A percentile compares a stretch with the other conserved stretches of the same genome.
These are phyloP conservation scores for Agastache rugosa DNA, from an alignment of 257 asterid species.

Conservation along the genomic window DNA sequence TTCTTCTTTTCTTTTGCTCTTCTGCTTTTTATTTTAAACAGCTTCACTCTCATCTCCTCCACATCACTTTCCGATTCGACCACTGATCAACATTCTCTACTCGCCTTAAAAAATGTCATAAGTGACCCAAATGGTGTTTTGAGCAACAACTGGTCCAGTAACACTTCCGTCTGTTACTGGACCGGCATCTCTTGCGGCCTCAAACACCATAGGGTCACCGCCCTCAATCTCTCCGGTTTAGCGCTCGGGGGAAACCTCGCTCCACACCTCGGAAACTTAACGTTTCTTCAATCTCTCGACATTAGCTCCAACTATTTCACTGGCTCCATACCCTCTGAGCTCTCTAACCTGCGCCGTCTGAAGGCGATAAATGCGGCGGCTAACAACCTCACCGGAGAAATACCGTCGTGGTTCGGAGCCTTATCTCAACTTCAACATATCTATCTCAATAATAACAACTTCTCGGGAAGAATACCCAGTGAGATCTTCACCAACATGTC, in stretches of 20 bases:
- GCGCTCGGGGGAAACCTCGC: conserved; percentile 29
- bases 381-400: too few relatives aligned
- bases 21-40: not conserved
- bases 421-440: too few relatives aligned
- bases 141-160: conserved; percentile 23
- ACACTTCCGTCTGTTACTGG: conserved; percentile 33
- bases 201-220: conserved; percentile 33
- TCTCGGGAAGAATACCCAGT: too few relatives aligned
- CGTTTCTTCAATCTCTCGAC: conserved; percentile 29
- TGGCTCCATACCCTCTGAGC: too few relatives aligned
- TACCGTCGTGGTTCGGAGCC: too few relatives aligned
- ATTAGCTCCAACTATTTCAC: conserved; percentile 29
- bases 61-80: not conserved
- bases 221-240: conserved; percentile 40
- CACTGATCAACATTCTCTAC: conserved; percentile 42
- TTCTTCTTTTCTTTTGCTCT: not conserved
- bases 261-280: conserved; percentile 35
- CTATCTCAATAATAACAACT: too few relatives aligned
- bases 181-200: conserved; percentile 46
- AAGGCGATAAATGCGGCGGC: too few relatives aligned
- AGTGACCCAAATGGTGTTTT: conserved; percentile 41
- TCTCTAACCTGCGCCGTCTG: too few relatives aligned
- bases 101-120: conserved; percentile 38
- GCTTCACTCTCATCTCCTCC: not conserved
- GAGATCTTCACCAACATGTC: not conserved